Percentiles rank a stretch among this genome's conserved stretches.
Evolutionary conservation across 2,329 filamentous ascomycete species (phyloP).

Genomic region (Ophiostoma sp.): DNA sequence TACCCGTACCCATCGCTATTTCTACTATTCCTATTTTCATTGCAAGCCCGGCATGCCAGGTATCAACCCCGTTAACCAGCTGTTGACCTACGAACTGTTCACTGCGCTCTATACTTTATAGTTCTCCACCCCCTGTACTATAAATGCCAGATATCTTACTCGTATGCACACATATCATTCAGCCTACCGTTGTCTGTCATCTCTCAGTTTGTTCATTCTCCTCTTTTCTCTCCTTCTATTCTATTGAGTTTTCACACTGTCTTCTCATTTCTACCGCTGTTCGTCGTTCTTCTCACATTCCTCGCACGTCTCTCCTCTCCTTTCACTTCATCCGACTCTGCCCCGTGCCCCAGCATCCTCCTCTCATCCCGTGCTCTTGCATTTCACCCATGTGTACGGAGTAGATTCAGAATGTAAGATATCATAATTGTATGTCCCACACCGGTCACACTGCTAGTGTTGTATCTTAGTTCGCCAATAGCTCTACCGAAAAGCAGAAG

Average conservation of each 20-base stretch:
- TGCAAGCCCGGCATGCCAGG: neutral
- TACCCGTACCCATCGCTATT: conserved; percentile 3
- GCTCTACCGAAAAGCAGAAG: neutral
- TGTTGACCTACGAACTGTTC: neutral
- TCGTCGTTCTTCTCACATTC: neutral
- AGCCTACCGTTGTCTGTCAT: neutral
- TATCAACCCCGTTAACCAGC: neutral
- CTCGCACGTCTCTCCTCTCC: no score
- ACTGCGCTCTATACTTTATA: neutral
- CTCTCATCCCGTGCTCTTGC: neutral
- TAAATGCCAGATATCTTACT: no score
- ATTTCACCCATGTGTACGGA: neutral
- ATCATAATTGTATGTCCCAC: neutral
- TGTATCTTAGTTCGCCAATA: no score
- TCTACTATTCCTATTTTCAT: neutral
- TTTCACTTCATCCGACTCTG: neutral
- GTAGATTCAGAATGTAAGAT: no score
- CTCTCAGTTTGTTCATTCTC: neutral
- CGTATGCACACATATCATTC: neutral
- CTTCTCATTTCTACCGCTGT: neutral
- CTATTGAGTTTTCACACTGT: neutral
- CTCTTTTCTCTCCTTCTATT: neutral
- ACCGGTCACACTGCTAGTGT: neutral
- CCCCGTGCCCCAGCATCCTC: neutral
- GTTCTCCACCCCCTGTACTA: neutral